Conservation (phyloP, 352 stramenopile species). For the Globisporangium radiosum region DNA sequence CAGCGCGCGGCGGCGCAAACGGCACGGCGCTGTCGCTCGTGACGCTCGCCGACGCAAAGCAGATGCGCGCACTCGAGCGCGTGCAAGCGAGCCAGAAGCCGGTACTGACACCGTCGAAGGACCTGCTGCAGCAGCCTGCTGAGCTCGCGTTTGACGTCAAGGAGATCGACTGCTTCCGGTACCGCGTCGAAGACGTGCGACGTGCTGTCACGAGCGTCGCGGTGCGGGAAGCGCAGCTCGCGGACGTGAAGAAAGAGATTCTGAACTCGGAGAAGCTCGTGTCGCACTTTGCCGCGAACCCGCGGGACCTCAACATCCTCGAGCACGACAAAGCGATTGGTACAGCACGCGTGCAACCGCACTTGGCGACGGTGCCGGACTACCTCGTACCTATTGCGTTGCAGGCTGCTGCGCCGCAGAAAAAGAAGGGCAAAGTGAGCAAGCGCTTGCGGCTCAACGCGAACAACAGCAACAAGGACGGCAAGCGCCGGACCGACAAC, state of each 20-base stretch:
- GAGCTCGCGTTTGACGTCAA: constrained; percentile 96
- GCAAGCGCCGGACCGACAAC: constrained; percentile 90
- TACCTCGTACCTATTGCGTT: constrained; percentile 97
- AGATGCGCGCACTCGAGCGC: constrained; percentile 78
- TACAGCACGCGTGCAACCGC: constrained; percentile 90
- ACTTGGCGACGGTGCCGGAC: constrained; percentile 93
- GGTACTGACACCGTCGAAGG: constrained; percentile 65
- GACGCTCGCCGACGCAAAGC: constrained; percentile 61
- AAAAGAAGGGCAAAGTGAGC: constrained; percentile 82
- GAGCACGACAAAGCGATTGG: constrained; percentile 96
- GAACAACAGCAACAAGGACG: constrained; percentile 49
- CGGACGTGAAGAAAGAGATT: constrained; percentile 97
- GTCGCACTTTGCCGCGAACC: constrained; percentile 97
- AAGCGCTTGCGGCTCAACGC: constrained; percentile 32
- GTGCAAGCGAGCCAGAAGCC: constrained; percentile 93
- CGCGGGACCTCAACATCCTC: constrained; percentile 91
- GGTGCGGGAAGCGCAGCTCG: constrained; percentile 93
- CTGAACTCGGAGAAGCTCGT: constrained; percentile 96
- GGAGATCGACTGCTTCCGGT: constrained; percentile 98
- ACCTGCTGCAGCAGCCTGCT: constrained; percentile 89
- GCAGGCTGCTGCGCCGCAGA: constrained; percentile 72
- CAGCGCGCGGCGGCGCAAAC: constrained; percentile 92
- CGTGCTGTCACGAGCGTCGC: constrained; percentile 92
- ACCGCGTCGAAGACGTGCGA: constrained; percentile 94
- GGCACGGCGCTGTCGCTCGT: constrained; percentile 97